Base-by-base conservation (phyloP, 768 basidiomycete species). In the Pisolithus microcarpus region DNA sequence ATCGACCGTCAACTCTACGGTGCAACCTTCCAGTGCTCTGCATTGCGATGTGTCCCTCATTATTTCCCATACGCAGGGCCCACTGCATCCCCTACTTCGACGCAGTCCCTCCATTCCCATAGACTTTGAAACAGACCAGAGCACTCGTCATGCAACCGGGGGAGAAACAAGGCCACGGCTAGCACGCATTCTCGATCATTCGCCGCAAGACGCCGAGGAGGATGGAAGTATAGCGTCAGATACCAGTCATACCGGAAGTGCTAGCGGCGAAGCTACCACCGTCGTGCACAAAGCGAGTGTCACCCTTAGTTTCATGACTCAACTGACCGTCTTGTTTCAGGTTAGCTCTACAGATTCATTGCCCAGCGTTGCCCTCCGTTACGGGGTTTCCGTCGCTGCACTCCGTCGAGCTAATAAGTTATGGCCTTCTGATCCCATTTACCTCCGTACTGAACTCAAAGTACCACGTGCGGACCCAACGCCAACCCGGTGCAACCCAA, bases 361-460 rank as follows among this genome's bases (percentile, higher is more conserved):
- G 28, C 80, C 91, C 15, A 86, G 91, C 24, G 84, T 98, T 11
- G 83, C 95, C 0, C 73, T 98, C 45, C 90, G 84, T 59, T 96
- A 97, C 65, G 91, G 90, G 2, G 85, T 95, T 49, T 78, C 84
- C 16, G 73, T 96, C 48, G 78, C 89, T 24, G 84, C 87, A 13
- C 77, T 99, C 11, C 84, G 94, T 44, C 77, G 83, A 58, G 84
- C 84, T 44, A 99, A 99, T 66, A 90, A 93, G 56, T 73, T 99
- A 7, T 99, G 96, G 96, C 66, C 91, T 6, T 86, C 89, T 7
- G 96, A 98, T 64, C 78, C 91, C 1, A 87, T 99, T 43, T 91
- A 95, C 68, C 77, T 93, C 31, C 86, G 94, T 52, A 26, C 42
- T 21, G 2, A 28, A 18, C 28, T 43, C 40, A 43, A 43, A n/a